Base-by-base conservation (phyloP, 2,329 filamentous ascomycete genomes). In the Achaetomium macrosporum region DNA sequence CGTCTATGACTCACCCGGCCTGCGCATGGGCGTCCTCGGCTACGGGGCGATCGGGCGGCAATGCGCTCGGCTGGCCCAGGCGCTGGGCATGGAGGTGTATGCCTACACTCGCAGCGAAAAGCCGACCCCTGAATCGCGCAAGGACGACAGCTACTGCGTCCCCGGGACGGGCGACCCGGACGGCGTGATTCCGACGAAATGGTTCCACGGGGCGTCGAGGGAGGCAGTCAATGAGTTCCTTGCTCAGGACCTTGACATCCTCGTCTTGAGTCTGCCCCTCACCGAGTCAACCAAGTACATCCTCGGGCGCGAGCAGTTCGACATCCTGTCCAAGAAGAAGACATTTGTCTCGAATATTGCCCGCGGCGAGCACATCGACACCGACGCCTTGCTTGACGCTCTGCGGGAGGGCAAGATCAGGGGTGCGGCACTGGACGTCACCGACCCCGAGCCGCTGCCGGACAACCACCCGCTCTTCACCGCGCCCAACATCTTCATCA, bases 361-460 rank as follows among this genome's bases (percentile, higher is more conserved):
- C 0, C 75, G 85, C 5, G 85, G 71, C 0, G 52, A 62, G 13
- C 61, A 73, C n/a, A 59, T 75, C 19, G 63, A 73, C 39, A 65
- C 66, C 0, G 64, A 74, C 10, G 82, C 79, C 0, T 66, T 89
- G 35, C 71, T 87, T 11, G 71, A 71, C 2, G 81, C 83, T 0
- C 67, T 89, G 8, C 62, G 69, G 25, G 53, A 59, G 4, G 68
- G 63, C 13, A 62, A 63, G 49, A 66, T 70, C 40, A 43, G 71
- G 15, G 85, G 85, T 11, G 85, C 85, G 0, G 84, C 84, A 3
- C 66, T 89, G 29, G 85, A 88, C 65, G 86, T 89, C 0, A 82
- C 85, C 1, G 84, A 89, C 56, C 85, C 85, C 0, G 86, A 90
- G 65, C 86, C 86, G 0, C 64, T 90, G 56, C 84, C 85, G 0